Evolutionary conservation across 352 stramenopile species (phyloP).

Genomic region (Phytophthora constricta): DNA sequence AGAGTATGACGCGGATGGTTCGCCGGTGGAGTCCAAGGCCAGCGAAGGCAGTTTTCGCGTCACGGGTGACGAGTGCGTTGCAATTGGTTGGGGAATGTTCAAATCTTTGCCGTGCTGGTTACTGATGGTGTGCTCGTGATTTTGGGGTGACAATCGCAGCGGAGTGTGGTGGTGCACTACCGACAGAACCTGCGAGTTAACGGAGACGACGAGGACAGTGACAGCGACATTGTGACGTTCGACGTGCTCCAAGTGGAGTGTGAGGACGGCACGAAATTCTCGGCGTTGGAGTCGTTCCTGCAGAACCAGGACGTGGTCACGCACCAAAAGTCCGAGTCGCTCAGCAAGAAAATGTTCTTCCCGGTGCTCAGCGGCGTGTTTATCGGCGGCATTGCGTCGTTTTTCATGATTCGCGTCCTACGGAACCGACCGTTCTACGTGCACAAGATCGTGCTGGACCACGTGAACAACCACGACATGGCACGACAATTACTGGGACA

Average conservation of each 20-base stretch:
- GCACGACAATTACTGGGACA: constrained; percentile 66
- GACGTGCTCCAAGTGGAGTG: constrained; percentile 55
- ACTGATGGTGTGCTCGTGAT: no score
- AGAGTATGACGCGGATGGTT: constrained; percentile 20
- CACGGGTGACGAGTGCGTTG: constrained; percentile 59
- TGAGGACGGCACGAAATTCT: constrained; percentile 61
- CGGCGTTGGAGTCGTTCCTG: constrained; percentile 66
- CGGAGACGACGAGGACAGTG: constrained; percentile 21
- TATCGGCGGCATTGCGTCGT: constrained; percentile 70
- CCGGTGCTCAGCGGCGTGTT: constrained; percentile 66
- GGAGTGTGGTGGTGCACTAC: constrained; percentile 56
- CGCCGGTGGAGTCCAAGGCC: constrained; percentile 10
- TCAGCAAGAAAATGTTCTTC: constrained; percentile 77
- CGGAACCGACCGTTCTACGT: constrained; percentile 83
- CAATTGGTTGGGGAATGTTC: neutral
- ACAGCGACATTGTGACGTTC: constrained; percentile 58
- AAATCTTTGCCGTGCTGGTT: no score
- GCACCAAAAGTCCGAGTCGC: constrained; percentile 66
- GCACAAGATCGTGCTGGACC: constrained; percentile 79
- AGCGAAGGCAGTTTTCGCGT: constrained; percentile 61
- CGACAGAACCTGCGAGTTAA: constrained; percentile 38
- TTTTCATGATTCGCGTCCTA: constrained; percentile 78
- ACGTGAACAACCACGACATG: constrained; percentile 75
- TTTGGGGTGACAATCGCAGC: no score
- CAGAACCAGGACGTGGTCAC: constrained; percentile 54